Base-by-base conservation (phyloP, 1,284 basidiomycete genomes). In the Puccinia horiana region DNA sequence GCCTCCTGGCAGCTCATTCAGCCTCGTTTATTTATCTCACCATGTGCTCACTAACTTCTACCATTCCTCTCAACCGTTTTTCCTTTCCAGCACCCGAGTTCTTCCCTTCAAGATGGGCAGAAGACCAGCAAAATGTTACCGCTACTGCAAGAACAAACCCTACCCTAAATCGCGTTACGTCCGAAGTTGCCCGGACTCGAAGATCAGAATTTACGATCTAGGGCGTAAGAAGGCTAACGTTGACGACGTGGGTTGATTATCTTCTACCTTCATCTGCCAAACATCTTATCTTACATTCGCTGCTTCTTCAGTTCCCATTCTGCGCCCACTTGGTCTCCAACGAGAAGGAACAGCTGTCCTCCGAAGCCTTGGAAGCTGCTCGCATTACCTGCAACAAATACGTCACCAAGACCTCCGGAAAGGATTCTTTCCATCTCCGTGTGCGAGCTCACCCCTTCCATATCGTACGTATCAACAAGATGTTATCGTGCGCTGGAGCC, bases 381-480 rank as follows among this genome's bases (percentile, higher is more conserved):
- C 96, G 96, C 89, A 99, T 99, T 86, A 98, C 96, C 87, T 95
- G 95, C 88, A 98, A 98, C 94, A 98, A 98, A 90, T 98, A 98
- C 89, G 93, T 98, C 85, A 96, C 95, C 87, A 98, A 98, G 92
- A 95, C 93, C 35, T 92, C 94, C 76, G 96, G 96, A 87, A 98
- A 98, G 90, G 96, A 99, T 87, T 94, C 96, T 29, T 98, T 99
- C 95, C 96, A 99, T 89, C 88, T 98, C 88, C 92, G 96, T 86
- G 95, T 99, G 85, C 93, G 96, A 84, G 95, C 95, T 82, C 96
- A 99, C 90, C 96, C 96, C 83, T 98, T 93, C 94, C 96, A 98
- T 89, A 94, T 98, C 85, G 90, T 99, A 89, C 94, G 96, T 85
- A 98, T 98, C 93, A 98, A 99, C 94, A 99, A 99, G 92, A 98